Evolutionary conservation across 2,329 filamentous ascomycete genomes (phyloP).

Genomic region (Exserohilum rostratum): DNA sequence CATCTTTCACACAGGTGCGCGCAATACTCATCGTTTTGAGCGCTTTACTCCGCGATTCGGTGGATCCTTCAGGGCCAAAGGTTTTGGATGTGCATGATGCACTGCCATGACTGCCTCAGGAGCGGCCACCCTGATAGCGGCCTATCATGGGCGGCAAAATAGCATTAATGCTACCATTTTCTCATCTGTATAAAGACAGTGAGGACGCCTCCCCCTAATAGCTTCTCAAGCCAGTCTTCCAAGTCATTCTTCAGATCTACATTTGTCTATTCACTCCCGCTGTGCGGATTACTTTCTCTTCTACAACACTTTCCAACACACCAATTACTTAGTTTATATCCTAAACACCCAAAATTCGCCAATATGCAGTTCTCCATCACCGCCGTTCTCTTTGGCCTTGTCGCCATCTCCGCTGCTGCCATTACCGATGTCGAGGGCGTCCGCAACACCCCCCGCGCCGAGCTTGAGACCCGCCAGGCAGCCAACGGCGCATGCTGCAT

Average conservation of each 20-base stretch:
- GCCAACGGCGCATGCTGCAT: conserved; percentile 25
- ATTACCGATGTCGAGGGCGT: conserved; percentile 24
- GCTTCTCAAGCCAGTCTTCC: conserved; percentile 20
- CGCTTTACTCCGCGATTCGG: conserved; percentile 3
- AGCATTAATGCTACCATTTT: conserved; percentile 1
- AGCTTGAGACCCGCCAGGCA: conserved; percentile 19
- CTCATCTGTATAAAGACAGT: conserved; percentile 2
- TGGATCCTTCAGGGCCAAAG: conserved; percentile 6
- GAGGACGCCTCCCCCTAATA: not conserved
- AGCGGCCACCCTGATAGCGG: not conserved
- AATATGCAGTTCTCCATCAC: conserved; percentile 20
- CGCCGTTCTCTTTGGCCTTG: conserved; percentile 25
- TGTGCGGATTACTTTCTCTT: conserved; percentile 25
- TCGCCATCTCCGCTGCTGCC: conserved; percentile 24
- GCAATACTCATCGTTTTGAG: conserved; percentile 5
- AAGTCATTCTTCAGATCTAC: conserved; percentile 15
- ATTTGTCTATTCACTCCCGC: conserved; percentile 20
- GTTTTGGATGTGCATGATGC: conserved; percentile 11
- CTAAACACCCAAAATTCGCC: conserved; percentile 3
- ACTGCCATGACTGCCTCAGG: conserved; percentile 10
- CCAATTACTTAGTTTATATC: not conserved
- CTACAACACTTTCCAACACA: conserved; percentile 9
- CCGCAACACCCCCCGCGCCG: conserved; percentile 13
- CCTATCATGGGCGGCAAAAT: not conserved
- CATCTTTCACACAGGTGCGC: not conserved